A percentile compares a stretch with the other conserved stretches of the same genome.
Evolutionary conservation across 2,329 filamentous ascomycete genomes (phyloP).

Genomic region (Xylaria sp.): DNA sequence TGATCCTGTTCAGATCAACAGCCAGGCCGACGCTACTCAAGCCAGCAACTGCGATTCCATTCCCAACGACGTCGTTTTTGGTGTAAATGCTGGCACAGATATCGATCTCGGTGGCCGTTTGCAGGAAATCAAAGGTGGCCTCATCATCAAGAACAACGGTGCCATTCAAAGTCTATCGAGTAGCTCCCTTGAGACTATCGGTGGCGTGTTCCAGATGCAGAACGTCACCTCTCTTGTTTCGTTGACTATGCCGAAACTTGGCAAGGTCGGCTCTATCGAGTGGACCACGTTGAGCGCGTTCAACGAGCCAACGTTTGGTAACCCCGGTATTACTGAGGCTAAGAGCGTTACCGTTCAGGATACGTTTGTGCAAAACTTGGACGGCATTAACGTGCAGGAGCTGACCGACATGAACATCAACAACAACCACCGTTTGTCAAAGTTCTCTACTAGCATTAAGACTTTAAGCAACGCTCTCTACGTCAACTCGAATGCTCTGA

Average conservation of each 20-base stretch:
- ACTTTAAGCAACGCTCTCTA: conserved; percentile 77
- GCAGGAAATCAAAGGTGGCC: conserved; percentile 62
- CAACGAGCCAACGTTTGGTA: conserved; percentile 61
- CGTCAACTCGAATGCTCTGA: conserved; percentile 82
- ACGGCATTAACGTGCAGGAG: conserved; percentile 82
- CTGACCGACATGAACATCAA: conserved; percentile 81
- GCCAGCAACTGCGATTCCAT: conserved; percentile 74
- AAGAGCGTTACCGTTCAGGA: conserved; percentile 80
- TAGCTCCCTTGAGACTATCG: conserved; percentile 70
- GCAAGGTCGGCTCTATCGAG: conserved; percentile 71
- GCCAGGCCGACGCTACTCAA: conserved; percentile 67
- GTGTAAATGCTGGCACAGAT: conserved; percentile 61
- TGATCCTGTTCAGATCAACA: conserved; percentile 66
- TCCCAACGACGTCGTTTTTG: conserved; percentile 74
- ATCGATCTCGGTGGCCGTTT: conserved; percentile 71
- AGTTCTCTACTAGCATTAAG: conserved; percentile 79
- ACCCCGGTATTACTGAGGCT: conserved; percentile 71
- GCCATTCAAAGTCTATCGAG: conserved; percentile 70
- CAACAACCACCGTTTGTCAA: conserved; percentile 86
- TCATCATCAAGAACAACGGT: conserved; percentile 70
- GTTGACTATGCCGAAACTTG: conserved; percentile 74
- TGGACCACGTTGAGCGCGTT: conserved; percentile 76
- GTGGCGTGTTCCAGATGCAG: conserved; percentile 74
- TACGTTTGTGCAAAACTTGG: conserved; percentile 81
- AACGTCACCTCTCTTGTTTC: conserved; percentile 74